A percentile compares a stretch with the other conserved stretches of the same genome.
Evolutionary conservation across 108 stramenopile genomes (phyloP).

Genomic region (Cyclotella atomus): DNA sequence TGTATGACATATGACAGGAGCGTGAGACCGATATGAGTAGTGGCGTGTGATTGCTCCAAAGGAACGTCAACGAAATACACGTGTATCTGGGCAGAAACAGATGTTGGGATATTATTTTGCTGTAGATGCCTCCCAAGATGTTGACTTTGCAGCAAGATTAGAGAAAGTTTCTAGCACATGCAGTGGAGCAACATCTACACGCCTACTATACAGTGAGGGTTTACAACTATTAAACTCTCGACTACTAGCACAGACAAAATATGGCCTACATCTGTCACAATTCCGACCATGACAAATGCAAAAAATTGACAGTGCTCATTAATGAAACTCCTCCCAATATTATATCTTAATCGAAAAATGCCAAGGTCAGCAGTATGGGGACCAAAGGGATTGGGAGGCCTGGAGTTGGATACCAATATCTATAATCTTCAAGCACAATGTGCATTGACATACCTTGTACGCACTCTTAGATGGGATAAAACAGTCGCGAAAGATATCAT

Average conservation of each 20-base stretch:
- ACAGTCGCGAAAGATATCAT: not conserved
- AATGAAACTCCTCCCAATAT: too few relatives aligned
- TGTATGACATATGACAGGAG: too few relatives aligned
- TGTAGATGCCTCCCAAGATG: not conserved
- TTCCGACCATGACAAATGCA: not conserved
- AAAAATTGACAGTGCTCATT: not conserved
- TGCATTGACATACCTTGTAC: not conserved
- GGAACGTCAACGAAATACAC: too few relatives aligned
- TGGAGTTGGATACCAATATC: not conserved
- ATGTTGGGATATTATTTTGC: too few relatives aligned
- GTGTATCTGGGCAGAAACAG: too few relatives aligned
- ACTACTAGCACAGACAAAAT: not conserved
- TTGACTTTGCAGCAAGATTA: not conserved
- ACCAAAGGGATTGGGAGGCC: not conserved
- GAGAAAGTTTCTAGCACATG: not conserved
- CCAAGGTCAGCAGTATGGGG: not conserved
- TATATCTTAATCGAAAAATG: too few relatives aligned
- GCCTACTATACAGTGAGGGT: not conserved
- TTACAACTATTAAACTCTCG: too few relatives aligned
- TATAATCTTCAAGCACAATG: not conserved
- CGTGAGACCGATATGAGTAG: too few relatives aligned
- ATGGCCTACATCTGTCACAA: constrained; percentile 1
- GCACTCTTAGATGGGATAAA: not conserved
- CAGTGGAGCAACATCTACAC: not conserved
- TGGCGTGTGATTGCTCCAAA: too few relatives aligned